phyloP scores from a whole-genome alignment of 441 rosid genomes.

The Flueggea neowawraea region DNA sequence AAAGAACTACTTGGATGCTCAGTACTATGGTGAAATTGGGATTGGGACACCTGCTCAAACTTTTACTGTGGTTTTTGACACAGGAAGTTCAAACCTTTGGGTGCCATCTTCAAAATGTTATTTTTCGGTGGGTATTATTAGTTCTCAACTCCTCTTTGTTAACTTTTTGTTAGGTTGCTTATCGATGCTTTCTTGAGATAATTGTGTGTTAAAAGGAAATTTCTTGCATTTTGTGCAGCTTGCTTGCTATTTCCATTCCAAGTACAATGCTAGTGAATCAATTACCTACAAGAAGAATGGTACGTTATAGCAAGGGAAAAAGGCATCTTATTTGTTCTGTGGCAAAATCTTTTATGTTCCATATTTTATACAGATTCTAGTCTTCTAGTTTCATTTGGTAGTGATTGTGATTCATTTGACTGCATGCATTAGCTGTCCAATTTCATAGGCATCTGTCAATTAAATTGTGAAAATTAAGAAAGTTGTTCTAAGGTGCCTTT shows the following conservation, averaged over 20 bases:
- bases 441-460: too few species aligned
- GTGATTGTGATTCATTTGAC: too few species aligned
- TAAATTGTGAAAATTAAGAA: not conserved
- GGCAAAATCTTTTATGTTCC: too few species aligned
- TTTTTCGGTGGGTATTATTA: slow-evolving; percentile 52
- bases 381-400: too few species aligned
- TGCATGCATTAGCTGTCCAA: too few species aligned
- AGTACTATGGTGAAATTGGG: slow-evolving; percentile 76
- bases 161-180: not conserved
- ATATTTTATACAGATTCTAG: too few species aligned
- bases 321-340: too few species aligned
- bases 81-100: slow-evolving; percentile 90
- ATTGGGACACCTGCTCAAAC: slow-evolving; percentile 74
- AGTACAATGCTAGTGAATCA: slow-evolving; percentile 56
- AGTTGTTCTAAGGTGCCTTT: slow-evolving; percentile 4
- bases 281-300: slow-evolving; percentile 62
- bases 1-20: slow-evolving; percentile 78
- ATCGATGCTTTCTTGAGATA: not conserved
- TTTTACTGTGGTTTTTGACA: slow-evolving; percentile 79
- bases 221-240: slow-evolving; percentile 37
- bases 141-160: not conserved
- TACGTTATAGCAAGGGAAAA: slow-evolving; percentile 12
- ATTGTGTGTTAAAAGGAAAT: not conserved
- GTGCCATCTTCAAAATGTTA: slow-evolving; percentile 76
- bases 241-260: slow-evolving; percentile 71